These are phyloP conservation scores for Aspergillus bertholletiae DNA, from an alignment of 495 filamentous ascomycete species.

Conservation along the genomic window DNA sequence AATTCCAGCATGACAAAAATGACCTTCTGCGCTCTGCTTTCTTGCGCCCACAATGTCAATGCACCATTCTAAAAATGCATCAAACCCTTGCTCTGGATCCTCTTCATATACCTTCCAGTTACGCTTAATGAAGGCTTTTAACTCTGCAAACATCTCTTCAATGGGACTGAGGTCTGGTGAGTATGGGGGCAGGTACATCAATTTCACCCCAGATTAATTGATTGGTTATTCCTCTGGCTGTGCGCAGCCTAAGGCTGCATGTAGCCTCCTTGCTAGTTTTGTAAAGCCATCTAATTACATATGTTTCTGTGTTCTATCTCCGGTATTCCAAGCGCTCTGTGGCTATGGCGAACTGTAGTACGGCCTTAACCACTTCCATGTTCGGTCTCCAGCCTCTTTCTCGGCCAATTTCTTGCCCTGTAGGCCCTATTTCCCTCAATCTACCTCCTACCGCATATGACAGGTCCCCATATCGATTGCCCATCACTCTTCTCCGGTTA, in stretches of 20 bases:
- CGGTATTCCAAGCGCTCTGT: neutral
- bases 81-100: slow-evolving; percentile 33
- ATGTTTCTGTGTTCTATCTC: neutral
- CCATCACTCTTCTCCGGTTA: too few species aligned
- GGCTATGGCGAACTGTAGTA: neutral
- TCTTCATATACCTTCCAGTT: slow-evolving; percentile 19
- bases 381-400: neutral
- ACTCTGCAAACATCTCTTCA: slow-evolving; percentile 11
- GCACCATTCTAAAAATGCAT: slow-evolving; percentile 21
- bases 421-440: neutral
- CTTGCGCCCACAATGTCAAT: slow-evolving; percentile 19
- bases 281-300: neutral
- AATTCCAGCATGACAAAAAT: slow-evolving; percentile 14
- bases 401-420: neutral
- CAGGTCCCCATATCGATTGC: too few species aligned
- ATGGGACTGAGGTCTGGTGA: slow-evolving; percentile 17
- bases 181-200: slow-evolving; percentile 28
- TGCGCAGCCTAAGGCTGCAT: neutral
- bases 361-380: neutral
- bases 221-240: too few species aligned
- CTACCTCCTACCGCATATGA: too few species aligned
- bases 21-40: slow-evolving; percentile 12
- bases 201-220: too few species aligned
- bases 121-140: slow-evolving; percentile 25
- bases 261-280: neutral